Base-by-base conservation (phyloP, 2,329 filamentous ascomycete species). In the Fusarium sp. region DNA sequence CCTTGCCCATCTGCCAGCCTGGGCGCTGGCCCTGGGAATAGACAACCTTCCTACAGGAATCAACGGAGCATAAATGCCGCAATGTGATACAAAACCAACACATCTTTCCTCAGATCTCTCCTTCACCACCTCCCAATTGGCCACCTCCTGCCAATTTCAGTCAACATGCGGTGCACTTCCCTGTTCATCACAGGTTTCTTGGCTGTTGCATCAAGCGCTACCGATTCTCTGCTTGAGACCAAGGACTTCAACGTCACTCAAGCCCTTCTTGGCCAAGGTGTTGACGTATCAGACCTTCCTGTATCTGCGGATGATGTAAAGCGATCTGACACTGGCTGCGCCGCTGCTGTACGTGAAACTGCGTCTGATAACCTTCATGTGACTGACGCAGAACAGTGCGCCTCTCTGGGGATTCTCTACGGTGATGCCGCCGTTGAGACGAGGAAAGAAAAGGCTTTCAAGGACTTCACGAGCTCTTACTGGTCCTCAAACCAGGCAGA, bases 401-500 rank as follows among this genome's bases (percentile, higher is more conserved):
- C 58, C 9, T 60, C 70, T 10, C 57, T 73, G 7, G 69, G 63
- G 18, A 60, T 72, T 11, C 52, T 73, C 6, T 73, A 73, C n/a
- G 69, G 70, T 5, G 64, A 72, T 25, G 33, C 16, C 2, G 30
- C 60, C 9, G 53, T 72, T 42, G 57, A 72, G 43, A 65, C 57
- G 18, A 56, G 46, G 5, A 28, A 60, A 10, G 64, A 66, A 42
- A 35, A 28, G 23, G 52, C 64, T 4, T 73, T 66, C 5, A 5
- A 33, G 3, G 53, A 59, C 2, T 72, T 73, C 30, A 61, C 50
- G 1, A 13, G 38, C 23, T 44, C 70, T 1, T 73, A 62, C 19
- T 73, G 69, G 69, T 73, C 69, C 18, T 46, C 42, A 33, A 57
- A 57, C 21, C 69, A 73, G 16, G 58, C 47, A 6, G 71, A 67